Percentiles rank a stretch among this genome's conserved stretches.
These are phyloP conservation scores for Fimicolochytrium jonesii DNA, from an alignment of 192 early-diverging fungal species.

Conservation along the genomic window DNA sequence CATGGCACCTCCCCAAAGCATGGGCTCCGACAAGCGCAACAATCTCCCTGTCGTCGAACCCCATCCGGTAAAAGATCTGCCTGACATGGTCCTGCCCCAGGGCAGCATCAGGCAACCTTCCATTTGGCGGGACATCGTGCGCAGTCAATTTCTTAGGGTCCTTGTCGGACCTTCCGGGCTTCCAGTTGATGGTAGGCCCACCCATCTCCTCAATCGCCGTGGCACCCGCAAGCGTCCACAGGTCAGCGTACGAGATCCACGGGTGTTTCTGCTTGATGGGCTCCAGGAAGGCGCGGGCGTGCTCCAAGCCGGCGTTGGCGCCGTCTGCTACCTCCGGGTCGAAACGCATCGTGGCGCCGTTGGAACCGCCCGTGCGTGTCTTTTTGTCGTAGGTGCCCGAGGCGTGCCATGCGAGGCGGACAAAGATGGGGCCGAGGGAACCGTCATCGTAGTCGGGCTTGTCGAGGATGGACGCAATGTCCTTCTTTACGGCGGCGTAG, in stretches of 20 bases:
- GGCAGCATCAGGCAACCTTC: conserved; percentile 64
- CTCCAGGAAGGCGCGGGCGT: conserved; percentile 48
- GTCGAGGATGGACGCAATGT: conserved; percentile 40
- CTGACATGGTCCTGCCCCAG: conserved; percentile 53
- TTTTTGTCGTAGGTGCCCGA: conserved; percentile 63
- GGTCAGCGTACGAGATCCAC: conserved; percentile 66
- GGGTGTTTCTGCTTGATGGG: conserved; percentile 59
- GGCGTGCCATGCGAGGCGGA: conserved; percentile 62
- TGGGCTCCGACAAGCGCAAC: conserved; percentile 68
- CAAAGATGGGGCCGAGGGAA: conserved; percentile 61
- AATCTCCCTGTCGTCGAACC: conserved; percentile 62
- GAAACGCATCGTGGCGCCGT: conserved; percentile 70
- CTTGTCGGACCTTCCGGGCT: conserved; percentile 53
- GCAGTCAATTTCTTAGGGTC: conserved; percentile 36
- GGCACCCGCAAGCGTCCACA: conserved; percentile 72
- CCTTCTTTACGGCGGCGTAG: conserved; percentile 28
- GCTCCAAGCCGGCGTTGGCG: conserved; percentile 61
- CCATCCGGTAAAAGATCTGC: conserved; percentile 58
- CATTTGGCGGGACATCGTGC: conserved; percentile 55
- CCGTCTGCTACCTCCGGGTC: conserved; percentile 57
- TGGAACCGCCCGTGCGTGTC: conserved; percentile 54
- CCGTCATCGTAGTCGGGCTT: conserved; percentile 56
- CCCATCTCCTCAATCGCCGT: conserved; percentile 67
- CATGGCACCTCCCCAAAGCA: conserved; percentile 58
- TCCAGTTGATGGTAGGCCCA: conserved; percentile 67